Conservation (phyloP, 1,139 yeast genomes). For the Scheffersomyces segobiensis region DNA sequence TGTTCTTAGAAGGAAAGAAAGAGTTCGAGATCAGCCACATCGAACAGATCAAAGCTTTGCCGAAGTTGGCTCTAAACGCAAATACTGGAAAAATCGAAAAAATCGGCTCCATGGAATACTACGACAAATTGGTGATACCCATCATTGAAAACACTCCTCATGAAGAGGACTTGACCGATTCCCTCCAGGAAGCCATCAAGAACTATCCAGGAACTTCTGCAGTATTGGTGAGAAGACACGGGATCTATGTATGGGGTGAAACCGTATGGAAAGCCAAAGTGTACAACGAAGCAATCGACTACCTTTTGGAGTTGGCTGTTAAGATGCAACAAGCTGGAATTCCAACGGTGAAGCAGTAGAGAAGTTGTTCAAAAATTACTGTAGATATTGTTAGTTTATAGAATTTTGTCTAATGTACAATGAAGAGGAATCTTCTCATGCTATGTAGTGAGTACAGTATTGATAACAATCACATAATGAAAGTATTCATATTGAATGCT, state of each 20-base stretch:
- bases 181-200: slow-evolving; percentile 61
- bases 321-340: slow-evolving; percentile 71
- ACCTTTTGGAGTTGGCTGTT: slow-evolving; percentile 79
- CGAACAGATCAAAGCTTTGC: slow-evolving; percentile 93
- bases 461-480: not conserved
- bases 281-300: slow-evolving; percentile 90
- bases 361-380: not conserved
- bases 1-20: slow-evolving; percentile 57
- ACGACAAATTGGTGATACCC: slow-evolving; percentile 78
- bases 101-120: slow-evolving; percentile 66
- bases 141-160: slow-evolving; percentile 88
- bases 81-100: slow-evolving; percentile 51
- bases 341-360: slow-evolving; percentile 32
- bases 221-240: slow-evolving; percentile 88
- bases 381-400: not conserved
- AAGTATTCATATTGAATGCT: not conserved
- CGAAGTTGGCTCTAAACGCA: slow-evolving; percentile 40
- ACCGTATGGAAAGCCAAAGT: slow-evolving; percentile 91
- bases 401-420: not conserved
- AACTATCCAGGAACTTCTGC: slow-evolving; percentile 80
- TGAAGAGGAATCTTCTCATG: not conserved
- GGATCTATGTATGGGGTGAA: slow-evolving; percentile 95
- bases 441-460: not conserved
- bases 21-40: slow-evolving; percentile 77
- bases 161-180: slow-evolving; percentile 80